Conservation (phyloP, 148 eudicot genomes). For the Vaccinium macrocarpon region DNA sequence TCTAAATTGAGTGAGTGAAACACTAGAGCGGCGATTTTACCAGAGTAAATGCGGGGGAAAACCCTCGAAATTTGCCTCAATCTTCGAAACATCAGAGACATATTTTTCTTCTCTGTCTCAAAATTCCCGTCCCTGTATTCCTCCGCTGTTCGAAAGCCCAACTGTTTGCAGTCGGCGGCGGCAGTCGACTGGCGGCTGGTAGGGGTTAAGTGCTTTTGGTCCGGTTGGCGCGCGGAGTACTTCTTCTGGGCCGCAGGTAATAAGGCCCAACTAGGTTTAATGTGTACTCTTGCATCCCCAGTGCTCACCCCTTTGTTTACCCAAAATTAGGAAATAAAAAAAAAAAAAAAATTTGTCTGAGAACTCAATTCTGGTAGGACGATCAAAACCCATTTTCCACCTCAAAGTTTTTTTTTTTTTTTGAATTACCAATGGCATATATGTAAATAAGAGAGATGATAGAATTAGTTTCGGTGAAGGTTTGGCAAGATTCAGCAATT, state of each 20-base stretch:
- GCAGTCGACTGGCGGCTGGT: background rate
- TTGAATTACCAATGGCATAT: no score
- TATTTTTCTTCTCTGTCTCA: background rate
- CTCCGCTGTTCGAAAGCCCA: background rate
- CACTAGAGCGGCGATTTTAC: conserved; percentile 6
- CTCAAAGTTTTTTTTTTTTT: no score
- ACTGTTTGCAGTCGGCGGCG: background rate
- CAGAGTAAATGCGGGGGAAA: conserved; percentile 24
- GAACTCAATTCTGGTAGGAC: no score
- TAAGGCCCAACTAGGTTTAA: background rate
- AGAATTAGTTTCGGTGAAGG: no score
- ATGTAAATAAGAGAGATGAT: no score
- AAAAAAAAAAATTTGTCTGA: no score
- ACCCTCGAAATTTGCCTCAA: conserved; percentile 27
- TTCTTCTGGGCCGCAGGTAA: background rate
- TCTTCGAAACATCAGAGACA: conserved; percentile 19
- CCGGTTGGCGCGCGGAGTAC: background rate
- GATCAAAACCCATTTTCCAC: no score
- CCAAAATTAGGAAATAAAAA: no score
- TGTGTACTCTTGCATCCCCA: no score
- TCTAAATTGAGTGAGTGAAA: background rate
- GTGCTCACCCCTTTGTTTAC: no score
- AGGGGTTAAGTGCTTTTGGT: conserved; percentile 6
- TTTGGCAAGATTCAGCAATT: no score
- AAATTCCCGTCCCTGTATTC: background rate